These are phyloP conservation scores for Cladosporium cucumerinum DNA, from an alignment of 2,329 filamentous ascomycete genomes.

Conservation along the genomic window DNA sequence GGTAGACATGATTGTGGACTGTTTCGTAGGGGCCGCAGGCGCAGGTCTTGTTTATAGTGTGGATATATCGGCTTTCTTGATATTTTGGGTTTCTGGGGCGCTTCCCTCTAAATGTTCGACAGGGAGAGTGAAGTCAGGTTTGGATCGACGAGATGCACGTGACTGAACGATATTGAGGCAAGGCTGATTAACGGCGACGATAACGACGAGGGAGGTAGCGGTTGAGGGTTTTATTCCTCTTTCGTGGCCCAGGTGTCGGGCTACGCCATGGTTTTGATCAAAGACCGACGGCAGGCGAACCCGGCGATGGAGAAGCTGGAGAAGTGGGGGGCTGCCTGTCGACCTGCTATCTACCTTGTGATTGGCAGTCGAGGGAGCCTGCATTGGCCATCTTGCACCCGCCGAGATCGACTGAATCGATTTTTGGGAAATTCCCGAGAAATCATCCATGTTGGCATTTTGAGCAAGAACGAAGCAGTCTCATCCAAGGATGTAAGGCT, in stretches of 20 bases:
- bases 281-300: slow-evolving; percentile 1
- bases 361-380: background rate
- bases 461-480: background rate
- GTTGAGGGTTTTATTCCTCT: slow-evolving; percentile 1
- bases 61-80: background rate
- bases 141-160: background rate
- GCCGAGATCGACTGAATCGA: slow-evolving; percentile 1
- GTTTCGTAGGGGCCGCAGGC: background rate
- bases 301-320: slow-evolving; percentile 3
- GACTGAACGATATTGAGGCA: background rate
- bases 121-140: background rate
- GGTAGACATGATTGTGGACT: background rate
- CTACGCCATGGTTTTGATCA: slow-evolving; percentile 6
- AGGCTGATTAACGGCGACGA: background rate
- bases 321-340: slow-evolving; percentile 1
- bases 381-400: background rate
- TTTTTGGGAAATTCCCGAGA: background rate
- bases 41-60: background rate
- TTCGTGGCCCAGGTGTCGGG: background rate
- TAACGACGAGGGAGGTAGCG: background rate
- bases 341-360: background rate
- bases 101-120: background rate
- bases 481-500: background rate
- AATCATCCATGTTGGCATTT: background rate
- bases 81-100: background rate